A percentile compares a stretch with the other conserved stretches of the same genome.
Evolutionary conservation across 2,329 filamentous ascomycete genomes (phyloP).

Genomic region (Apiospora hydei): DNA sequence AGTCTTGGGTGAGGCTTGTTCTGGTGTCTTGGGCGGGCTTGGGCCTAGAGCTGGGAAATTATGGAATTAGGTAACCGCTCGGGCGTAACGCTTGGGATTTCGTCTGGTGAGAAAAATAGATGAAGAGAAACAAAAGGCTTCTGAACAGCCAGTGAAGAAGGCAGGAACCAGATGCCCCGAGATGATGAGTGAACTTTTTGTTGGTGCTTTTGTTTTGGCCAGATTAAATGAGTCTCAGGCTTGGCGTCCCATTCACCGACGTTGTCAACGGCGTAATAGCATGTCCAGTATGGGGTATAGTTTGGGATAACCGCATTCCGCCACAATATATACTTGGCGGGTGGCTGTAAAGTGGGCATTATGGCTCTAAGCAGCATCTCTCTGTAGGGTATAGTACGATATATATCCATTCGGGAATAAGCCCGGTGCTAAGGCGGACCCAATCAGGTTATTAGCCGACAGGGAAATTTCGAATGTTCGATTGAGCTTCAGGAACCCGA

Average conservation of each 20-base stretch:
- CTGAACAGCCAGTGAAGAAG: neutral
- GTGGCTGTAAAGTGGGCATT: neutral
- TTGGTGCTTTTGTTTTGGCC: slow-evolving; percentile 20
- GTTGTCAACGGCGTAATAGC: neutral
- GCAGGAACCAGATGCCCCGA: neutral
- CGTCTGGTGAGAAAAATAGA: neutral
- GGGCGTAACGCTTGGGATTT: neutral
- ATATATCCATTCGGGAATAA: neutral
- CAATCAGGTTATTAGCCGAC: neutral
- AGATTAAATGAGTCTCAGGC: slow-evolving; percentile 15
- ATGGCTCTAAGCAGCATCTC: neutral
- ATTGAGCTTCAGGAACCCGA: slow-evolving; percentile 13
- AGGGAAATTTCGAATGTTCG: slow-evolving; percentile 14
- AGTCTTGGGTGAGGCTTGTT: slow-evolving; percentile 20
- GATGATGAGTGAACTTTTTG: slow-evolving; percentile 4
- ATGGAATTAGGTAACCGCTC: neutral
- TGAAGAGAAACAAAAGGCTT: neutral
- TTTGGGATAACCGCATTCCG: neutral
- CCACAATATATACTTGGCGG: neutral
- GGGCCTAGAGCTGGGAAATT: neutral
- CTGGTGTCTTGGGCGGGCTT: slow-evolving; percentile 3
- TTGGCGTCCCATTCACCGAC: slow-evolving; percentile 6
- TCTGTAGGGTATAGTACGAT: neutral
- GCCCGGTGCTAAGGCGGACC: neutral
- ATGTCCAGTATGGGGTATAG: neutral